phyloP scores from a whole-genome alignment of 306 rosid species.

The Gastrolobium bilobum region DNA sequence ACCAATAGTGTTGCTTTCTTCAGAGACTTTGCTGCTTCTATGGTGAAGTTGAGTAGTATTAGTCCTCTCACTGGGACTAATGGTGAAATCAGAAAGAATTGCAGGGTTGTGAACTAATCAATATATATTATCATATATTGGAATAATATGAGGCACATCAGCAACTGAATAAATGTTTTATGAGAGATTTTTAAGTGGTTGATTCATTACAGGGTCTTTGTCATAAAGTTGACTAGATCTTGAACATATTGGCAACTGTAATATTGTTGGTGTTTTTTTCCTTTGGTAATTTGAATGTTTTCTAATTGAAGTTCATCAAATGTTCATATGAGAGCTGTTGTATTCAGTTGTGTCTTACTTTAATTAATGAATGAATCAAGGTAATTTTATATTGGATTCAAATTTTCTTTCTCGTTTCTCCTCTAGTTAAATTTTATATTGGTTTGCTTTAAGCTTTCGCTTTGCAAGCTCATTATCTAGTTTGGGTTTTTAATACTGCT shows the following conservation, averaged over 20 bases:
- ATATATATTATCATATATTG: not conserved
- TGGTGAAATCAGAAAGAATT: slow-evolving; percentile 76
- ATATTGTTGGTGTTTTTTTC: slow-evolving; percentile 5
- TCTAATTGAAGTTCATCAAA: not conserved
- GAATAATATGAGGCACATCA: not conserved
- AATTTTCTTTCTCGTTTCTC: not conserved
- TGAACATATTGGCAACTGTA: not conserved
- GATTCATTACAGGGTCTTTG: not conserved
- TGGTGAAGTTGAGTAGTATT: slow-evolving; percentile 73
- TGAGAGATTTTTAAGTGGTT: not conserved
- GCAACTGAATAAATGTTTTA: slow-evolving; percentile 23
- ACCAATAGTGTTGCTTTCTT: slow-evolving; percentile 43
- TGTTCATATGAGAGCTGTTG: not conserved
- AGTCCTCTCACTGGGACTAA: slow-evolving; percentile 70
- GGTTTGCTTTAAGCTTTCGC: not conserved
- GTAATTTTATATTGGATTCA: not conserved
- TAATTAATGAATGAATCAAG: not conserved
- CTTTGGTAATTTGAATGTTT: slow-evolving; percentile 28
- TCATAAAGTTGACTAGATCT: slow-evolving; percentile 38
- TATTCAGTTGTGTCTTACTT: not conserved
- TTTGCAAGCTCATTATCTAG: not conserved
- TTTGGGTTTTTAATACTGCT: not conserved
- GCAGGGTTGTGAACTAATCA: slow-evolving; percentile 67
- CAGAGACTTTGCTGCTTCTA: slow-evolving; percentile 73
- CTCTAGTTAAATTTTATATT: not conserved